phyloP scores from a whole-genome alignment of 1,139 yeast species.

The Yamadazyma oceani region DNA sequence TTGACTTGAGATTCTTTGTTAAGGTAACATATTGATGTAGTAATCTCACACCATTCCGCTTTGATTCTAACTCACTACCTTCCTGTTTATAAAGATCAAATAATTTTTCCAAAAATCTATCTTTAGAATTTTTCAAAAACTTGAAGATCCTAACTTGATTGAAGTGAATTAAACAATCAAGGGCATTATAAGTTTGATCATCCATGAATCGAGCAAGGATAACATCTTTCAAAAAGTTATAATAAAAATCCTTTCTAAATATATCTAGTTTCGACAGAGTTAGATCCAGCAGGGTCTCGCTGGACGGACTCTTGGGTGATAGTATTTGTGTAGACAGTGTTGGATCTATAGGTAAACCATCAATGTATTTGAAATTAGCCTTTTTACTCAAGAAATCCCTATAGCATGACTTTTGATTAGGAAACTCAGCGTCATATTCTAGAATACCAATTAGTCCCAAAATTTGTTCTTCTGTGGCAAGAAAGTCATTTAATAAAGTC shows the following conservation, averaged over 20 bases:
- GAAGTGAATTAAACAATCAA: conserved; percentile 63
- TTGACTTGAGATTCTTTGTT: conserved; percentile 66
- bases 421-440: conserved; percentile 89
- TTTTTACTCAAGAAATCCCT: conserved; percentile 61
- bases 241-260: conserved; percentile 71
- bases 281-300: too few species aligned
- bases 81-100: conserved; percentile 53
- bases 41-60: conserved; percentile 73
- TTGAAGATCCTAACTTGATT: conserved; percentile 73
- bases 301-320: too few species aligned
- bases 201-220: conserved; percentile 79
- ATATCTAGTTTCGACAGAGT: conserved; percentile 39
- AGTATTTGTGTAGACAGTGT: too few species aligned
- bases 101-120: conserved; percentile 46
- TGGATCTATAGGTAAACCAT: conserved; percentile 62
- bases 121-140: conserved; percentile 56
- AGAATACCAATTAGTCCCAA: conserved; percentile 74
- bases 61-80: conserved; percentile 22
- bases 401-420: conserved; percentile 75
- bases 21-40: conserved; percentile 78
- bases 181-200: conserved; percentile 68
- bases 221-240: conserved; percentile 83
- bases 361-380: conserved; percentile 66
- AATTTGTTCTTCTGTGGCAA: conserved; percentile 57
- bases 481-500: conserved; percentile 61